These are phyloP conservation scores for Arctostaphylos glauca DNA, from an alignment of 148 eudicot genomes.

Conservation along the genomic window DNA sequence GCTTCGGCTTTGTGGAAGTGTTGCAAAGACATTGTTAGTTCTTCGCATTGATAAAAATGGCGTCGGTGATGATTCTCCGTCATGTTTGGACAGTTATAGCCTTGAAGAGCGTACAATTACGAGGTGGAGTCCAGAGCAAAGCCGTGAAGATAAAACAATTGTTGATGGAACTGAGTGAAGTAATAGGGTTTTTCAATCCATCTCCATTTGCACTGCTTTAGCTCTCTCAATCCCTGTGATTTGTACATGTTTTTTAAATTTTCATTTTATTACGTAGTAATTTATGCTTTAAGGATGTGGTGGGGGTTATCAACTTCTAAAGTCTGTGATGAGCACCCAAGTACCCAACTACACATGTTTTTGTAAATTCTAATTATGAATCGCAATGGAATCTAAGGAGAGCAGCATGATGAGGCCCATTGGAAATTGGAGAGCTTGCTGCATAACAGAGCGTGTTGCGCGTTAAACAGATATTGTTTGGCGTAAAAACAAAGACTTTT, in stretches of 20 bases:
- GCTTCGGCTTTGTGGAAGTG: conserved; percentile 69
- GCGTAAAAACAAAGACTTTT: too few relatives aligned
- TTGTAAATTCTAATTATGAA: background rate
- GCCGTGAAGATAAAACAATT: conserved; percentile 34
- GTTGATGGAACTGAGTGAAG: conserved; percentile 1
- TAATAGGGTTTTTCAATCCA: background rate
- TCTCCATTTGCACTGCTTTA: background rate
- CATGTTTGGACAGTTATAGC: conserved; percentile 38
- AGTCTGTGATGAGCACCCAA: background rate
- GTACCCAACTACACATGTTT: background rate
- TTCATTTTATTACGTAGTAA: background rate
- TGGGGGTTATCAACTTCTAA: background rate
- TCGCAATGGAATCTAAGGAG: background rate
- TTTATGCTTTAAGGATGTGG: background rate
- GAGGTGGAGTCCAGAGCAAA: conserved; percentile 50
- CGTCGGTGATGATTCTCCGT: conserved; percentile 22
- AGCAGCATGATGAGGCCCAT: background rate
- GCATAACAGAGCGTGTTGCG: too few relatives aligned
- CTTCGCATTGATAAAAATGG: conserved; percentile 35
- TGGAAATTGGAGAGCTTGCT: too few relatives aligned
- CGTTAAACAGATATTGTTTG: too few relatives aligned
- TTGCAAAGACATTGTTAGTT: conserved; percentile 72
- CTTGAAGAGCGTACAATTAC: conserved; percentile 52
- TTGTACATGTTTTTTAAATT: background rate
- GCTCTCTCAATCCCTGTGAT: background rate